Evolutionary conservation across 2,329 filamentous ascomycete genomes (phyloP).

Genomic region (Nannizziopsis arthrosporioides): DNA sequence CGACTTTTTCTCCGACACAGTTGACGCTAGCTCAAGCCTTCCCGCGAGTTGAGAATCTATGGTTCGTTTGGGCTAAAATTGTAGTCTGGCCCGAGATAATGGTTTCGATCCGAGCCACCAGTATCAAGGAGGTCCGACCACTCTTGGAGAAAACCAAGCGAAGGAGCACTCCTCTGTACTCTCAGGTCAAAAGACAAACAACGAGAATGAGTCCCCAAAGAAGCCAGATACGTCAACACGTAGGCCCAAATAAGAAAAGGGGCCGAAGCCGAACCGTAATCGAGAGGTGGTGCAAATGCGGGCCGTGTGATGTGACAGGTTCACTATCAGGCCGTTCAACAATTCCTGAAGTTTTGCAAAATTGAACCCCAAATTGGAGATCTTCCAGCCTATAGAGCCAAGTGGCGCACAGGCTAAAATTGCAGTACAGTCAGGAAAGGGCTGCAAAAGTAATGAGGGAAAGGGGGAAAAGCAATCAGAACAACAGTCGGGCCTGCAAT

Average conservation of each 20-base stretch:
- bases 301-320: conserved; percentile 9
- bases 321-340: neutral
- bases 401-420: neutral
- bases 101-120: conserved; percentile 7
- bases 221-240: neutral
- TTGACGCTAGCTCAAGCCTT: neutral
- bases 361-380: conserved; percentile 4
- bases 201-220: neutral
- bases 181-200: neutral
- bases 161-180: neutral
- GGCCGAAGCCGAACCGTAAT: neutral
- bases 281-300: conserved; percentile 5
- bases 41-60: neutral
- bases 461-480: neutral
- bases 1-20: neutral
- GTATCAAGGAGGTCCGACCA: neutral
- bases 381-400: conserved; percentile 3
- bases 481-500: neutral
- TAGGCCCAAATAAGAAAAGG: conserved; percentile 1
- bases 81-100: neutral
- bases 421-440: conserved; percentile 3
- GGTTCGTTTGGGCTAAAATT: neutral
- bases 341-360: neutral
- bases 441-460: neutral
- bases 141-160: neutral